Base-by-base conservation (phyloP, 106 monocot genomes). In the Allium sativum region DNA sequence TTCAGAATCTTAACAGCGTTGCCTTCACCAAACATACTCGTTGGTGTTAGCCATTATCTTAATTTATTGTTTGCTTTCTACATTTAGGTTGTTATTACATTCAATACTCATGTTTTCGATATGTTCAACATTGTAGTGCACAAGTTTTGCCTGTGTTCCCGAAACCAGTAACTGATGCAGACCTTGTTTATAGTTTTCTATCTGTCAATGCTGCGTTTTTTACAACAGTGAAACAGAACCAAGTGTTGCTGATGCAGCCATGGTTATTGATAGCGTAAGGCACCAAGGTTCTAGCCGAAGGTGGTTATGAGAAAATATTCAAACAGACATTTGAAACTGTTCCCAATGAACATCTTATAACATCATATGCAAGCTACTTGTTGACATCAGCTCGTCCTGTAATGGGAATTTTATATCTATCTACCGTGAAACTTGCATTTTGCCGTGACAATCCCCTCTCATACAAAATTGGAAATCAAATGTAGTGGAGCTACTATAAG, bases 321-420 rank as follows among this genome's bases (percentile, higher is more conserved):
- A 57, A 18, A 5, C 68, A 58, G 42, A 58, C 58, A 58, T 69
- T 69, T 69, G 57, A 69, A 17, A 59, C 58, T 58, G n/a, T 59
- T 69, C 58, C 68, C 45, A 59, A 69, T 41, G 68, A 69, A 59
- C 48, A 69, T 19, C 68, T 69, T 59, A 46, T 16, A 40, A 45
- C 16, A 21, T 48, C 68, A 10, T 69, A 69, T 59, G 68, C 46
- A 40, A 58, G 68, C 19, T 69, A 69, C 41, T 40, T 69, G 21
- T 69, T 59, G 59, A 69, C 68, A 48, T 69, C 68, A 22, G 68
- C 58, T 69, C 58, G 68, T 21, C 68, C 68, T 15, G 68, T 69
- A 31, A 58, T 69, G 57, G 68, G 68, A 40, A 59, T 58, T 17
- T 50, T 69, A 48, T 69, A 69, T 21, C 57, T 69, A 43, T 69